Base-by-base conservation (phyloP, 2,329 filamentous ascomycete species). In the Neoascochyta sp. region DNA sequence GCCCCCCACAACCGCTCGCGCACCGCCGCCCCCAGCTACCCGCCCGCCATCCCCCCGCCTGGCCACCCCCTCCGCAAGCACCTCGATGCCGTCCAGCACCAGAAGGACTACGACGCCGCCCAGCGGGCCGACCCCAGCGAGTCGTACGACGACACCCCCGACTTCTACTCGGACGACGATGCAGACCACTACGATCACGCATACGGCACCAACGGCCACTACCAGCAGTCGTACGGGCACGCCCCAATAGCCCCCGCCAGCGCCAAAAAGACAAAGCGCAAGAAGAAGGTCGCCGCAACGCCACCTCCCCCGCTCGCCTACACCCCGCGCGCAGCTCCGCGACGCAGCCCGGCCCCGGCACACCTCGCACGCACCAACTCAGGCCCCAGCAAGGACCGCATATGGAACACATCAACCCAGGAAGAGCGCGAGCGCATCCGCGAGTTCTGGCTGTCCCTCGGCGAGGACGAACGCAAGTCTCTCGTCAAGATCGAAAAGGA, bases 401-500 rank as follows among this genome's bases (percentile, higher is more conserved):
- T 98, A 64, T 98, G 92, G 92, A 95, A 95, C 58, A 95, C 88
- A 3, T 92, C 86, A 36, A 92, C 86, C 7, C 79, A 86, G 47
- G 88, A 96, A 64, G 92, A 98, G 67, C 84, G 92, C 19, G 88
- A 95, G 67, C 84, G 92, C 29, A 98, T 98, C 60, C 95, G 95
- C 66, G 86, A 95, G 50, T 98, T 96, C 66, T 98, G 92, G 92
- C 76, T 98, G 30, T 88, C 88, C 10, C 67, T 98, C 23, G 87
- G 86, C 47, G 92, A 98, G 63, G 86, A 94, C 20, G 89, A 96
- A 62, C 85, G 92, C 50, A 92, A 94, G 61, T 92, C 86, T 10
- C 71, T 98, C 25, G 88, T 98, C 57, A 95, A 95, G 66, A 90
- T 98, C 16, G 92, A 98, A 66, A 98, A 98, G 68, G 90, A 98